phyloP scores from a whole-genome alignment of 345 rosid species.

The Firmiana major region DNA sequence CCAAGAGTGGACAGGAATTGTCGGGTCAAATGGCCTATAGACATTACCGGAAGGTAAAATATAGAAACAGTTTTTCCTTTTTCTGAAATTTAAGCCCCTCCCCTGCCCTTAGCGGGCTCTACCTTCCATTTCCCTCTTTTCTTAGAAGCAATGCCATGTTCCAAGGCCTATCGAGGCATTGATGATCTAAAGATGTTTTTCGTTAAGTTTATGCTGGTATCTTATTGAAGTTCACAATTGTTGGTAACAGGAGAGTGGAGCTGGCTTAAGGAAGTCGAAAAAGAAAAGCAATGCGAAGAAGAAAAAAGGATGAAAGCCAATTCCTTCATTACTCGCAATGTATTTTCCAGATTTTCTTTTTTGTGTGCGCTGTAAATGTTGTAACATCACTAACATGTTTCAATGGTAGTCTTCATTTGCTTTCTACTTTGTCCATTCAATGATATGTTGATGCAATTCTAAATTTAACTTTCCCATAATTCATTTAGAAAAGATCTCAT shows the following conservation, averaged over 20 bases:
- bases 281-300: constrained; percentile 41
- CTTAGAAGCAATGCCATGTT: neutral
- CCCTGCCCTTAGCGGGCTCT: neutral
- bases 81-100: neutral
- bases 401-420: neutral
- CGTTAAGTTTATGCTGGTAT: constrained; percentile 5
- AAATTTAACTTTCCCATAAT: neutral
- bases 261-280: constrained; percentile 35
- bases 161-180: neutral
- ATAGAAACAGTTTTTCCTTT: neutral
- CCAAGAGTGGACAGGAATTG: constrained; percentile 71
- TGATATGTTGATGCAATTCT: neutral
- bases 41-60: constrained; percentile 66
- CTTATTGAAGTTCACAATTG: neutral
- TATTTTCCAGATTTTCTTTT: neutral
- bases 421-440: neutral
- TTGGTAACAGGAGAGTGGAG: constrained; percentile 50
- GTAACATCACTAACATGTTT: neutral
- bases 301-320: constrained; percentile 15
- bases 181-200: neutral
- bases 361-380: neutral
- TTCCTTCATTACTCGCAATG: neutral
- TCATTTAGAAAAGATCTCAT: neutral
- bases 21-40: constrained; percentile 77
- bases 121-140: neutral